Base-by-base conservation (phyloP, 169 alveolate species). In the Plasmodium reichenowi region DNA sequence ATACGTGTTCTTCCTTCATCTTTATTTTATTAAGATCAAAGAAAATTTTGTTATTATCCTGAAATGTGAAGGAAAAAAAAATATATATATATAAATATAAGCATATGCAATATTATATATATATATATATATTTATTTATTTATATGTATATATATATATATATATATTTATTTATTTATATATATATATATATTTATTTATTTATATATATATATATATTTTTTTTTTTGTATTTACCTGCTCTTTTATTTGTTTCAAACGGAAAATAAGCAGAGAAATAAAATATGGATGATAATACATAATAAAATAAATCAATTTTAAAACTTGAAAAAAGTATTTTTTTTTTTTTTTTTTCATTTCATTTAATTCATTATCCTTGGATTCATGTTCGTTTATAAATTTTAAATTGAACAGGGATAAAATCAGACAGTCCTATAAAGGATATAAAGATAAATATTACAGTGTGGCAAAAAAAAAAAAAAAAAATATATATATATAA, bases 281-380 rank as follows among this genome's bases (percentile, higher is more conserved):
- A 68, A 83, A 83, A 56, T 58, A 67, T 50, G 91, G 91, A 63
- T 83, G 80, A 24, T 83, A 83, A 32, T 83, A 83, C 83, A 83
- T 68, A 24, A 83, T 47, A 45, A 83, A 72, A 62, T 83, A 83
- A 32, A 38, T 50, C 58, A 83, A 15, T 22, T 43, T 63, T 45
- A 83, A 50, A 17, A 38, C 70, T 67, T 63, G 64, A 29, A 54
- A 72, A 68, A 68, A 83, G 50, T 54, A 83, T 62, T 83, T 83
- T 10, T 68, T 60, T 52, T 64, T 83, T 70, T 52, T 83, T 32
- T 48, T 60, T 29, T 43, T 68, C 20, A 43, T 83, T 12, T 32
- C 29, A 48, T n/a, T 83, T 68, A 5, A 29, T 67, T 83, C 91
- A 10, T 56, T 54, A 15, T 26, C 59, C n/a, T 76, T 38, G 58